Conservation (phyloP, 805 yeast genomes). For the Ogataea glucozyma region DNA sequence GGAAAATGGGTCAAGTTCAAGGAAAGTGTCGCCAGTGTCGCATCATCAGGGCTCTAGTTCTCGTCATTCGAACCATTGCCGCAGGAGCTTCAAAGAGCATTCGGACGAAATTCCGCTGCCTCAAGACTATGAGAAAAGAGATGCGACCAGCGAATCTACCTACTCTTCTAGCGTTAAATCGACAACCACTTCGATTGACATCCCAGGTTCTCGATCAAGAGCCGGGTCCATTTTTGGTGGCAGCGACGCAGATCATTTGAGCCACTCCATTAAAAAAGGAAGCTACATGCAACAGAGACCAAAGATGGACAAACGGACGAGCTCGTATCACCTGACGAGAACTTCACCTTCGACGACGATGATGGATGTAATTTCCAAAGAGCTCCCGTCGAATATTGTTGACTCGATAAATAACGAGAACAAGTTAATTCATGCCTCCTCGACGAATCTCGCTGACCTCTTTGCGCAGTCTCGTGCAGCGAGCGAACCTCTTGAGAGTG, state of each 20-base stretch:
- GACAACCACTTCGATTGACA: conserved; percentile 24
- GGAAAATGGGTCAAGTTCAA: not conserved
- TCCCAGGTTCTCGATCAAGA: conserved; percentile 26
- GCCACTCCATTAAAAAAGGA: conserved; percentile 6
- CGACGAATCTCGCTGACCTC: conserved; percentile 12
- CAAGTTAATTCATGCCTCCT: conserved; percentile 23
- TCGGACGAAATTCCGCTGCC: not conserved
- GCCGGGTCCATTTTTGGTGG: conserved; percentile 9
- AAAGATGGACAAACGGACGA: conserved; percentile 9
- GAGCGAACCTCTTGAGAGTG: not conserved
- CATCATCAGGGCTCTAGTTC: not conserved
- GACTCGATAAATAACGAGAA: conserved; percentile 34
- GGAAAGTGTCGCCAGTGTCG: not conserved
- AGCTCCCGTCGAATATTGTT: conserved; percentile 31
- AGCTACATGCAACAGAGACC: conserved; percentile 11
- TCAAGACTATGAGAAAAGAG: conserved; percentile 2
- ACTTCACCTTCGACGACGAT: conserved; percentile 18
- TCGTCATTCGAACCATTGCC: conserved; percentile 1
- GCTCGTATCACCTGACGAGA: conserved; percentile 9
- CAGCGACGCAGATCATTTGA: conserved; percentile 1
- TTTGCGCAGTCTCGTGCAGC: not conserved
- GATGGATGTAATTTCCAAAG: conserved; percentile 28
- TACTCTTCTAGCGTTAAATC: conserved; percentile 32
- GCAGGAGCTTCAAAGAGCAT: not conserved
- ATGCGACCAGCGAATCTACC: conserved; percentile 7